Conservation (phyloP, 495 filamentous ascomycete genomes). For the Aspergillus mulundensis region DNA sequence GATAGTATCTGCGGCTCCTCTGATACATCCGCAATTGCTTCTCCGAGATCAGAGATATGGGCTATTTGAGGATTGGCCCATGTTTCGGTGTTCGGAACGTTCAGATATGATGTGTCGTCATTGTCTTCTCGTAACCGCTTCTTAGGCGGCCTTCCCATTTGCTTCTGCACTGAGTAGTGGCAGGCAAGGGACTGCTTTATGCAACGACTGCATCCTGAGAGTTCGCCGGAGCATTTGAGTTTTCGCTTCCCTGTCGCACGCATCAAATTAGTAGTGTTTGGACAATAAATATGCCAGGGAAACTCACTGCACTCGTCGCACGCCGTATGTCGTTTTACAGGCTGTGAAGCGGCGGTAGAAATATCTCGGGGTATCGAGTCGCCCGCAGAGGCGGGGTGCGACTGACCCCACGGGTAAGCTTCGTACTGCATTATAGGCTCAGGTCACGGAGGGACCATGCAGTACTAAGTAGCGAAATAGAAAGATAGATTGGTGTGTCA, state of each 20-base stretch:
- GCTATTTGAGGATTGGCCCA: slow-evolving; percentile 26
- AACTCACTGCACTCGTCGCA: slow-evolving; percentile 44
- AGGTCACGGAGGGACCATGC: not conserved
- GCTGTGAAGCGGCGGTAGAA: slow-evolving; percentile 1
- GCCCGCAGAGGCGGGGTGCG: slow-evolving; percentile 1
- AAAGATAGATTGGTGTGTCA: not conserved
- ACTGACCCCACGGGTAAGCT: slow-evolving; percentile 6
- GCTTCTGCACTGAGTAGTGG: slow-evolving; percentile 46
- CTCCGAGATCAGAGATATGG: slow-evolving; percentile 11
- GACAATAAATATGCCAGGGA: not conserved
- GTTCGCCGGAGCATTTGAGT: slow-evolving; percentile 46
- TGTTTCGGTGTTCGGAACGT: slow-evolving; percentile 12
- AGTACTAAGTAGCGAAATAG: not conserved
- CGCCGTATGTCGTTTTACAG: slow-evolving; percentile 38
- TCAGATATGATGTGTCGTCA: slow-evolving; percentile 16
- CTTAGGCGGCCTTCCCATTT: slow-evolving; percentile 47
- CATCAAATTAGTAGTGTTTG: not conserved
- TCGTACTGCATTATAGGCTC: slow-evolving; percentile 15
- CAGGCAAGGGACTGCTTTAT: slow-evolving; percentile 39
- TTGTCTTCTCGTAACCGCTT: slow-evolving; percentile 37
- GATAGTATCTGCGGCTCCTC: slow-evolving; percentile 27
- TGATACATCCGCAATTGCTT: slow-evolving; percentile 8
- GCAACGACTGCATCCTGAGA: slow-evolving; percentile 40
- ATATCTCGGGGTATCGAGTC: slow-evolving; percentile 6
- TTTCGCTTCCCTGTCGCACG: slow-evolving; percentile 38